Evolutionary conservation across 1,284 basidiomycete species (phyloP), one percentile per base, ranked within the genome.

Genomic region (Hemileccinum hortonii): DNA sequence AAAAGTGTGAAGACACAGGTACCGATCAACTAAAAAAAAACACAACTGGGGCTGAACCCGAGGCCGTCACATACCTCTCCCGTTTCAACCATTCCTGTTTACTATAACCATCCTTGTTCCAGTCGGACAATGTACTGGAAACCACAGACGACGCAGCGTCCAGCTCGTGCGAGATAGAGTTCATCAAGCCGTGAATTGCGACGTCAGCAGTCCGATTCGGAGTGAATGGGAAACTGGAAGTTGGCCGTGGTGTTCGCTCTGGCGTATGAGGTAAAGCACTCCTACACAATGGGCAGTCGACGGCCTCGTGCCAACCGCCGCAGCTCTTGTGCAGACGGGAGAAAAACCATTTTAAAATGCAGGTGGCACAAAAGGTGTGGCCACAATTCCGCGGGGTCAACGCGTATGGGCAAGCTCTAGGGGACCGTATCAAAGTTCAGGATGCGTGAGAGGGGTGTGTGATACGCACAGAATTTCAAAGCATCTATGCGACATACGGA

Each of bases 201-300:
- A 70, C 64, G 55, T 80, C 76, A n/a, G 76, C 78, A 37, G 77
- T 71, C 58, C 82, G 74, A 67, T 83, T 83, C 24, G 82, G 82
- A 35, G 78, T 74, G 64, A 86, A 86, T 0, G 83, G 85, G 57
- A 82, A 83, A 16, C 78, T 77, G 53, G 70, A 68, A 37, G 70
- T 66, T 39, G 72, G 63, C 18, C 82, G 80, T 22, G 82, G 82
- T 26, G 70, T 62, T 43, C 63, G 67, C 57, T 81, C 77, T 26
- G 78, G 76, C 2, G 79, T 79, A 46, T 73, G 70, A 52, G 78
- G 74, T 47, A 85, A 69, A 38, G 73, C 56, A 48, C 74, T 75
- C 59, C 83, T 81, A 64, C 84, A 86, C 51, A 86, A 75, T 19
- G 84, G 85, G 65, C 83, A 87, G 57, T 82, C 79, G 37, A 86